phyloP scores from a whole-genome alignment of 305 asterid genomes.

The Coffea humblotiana region DNA sequence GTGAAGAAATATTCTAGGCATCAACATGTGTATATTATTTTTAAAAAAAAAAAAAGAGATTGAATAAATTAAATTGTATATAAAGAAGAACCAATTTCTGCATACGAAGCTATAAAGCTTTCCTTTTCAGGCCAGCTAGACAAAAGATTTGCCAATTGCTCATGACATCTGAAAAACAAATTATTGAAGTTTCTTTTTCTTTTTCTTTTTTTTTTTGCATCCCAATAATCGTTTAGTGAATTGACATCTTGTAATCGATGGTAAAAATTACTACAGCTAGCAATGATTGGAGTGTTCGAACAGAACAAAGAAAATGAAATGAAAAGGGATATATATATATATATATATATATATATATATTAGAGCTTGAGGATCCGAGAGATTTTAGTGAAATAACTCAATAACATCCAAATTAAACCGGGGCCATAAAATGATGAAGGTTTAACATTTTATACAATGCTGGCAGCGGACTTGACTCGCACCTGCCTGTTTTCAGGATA shows the following conservation, averaged over 20 bases:
- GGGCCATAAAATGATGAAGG: slow-evolving; percentile 12
- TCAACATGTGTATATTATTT: neutral
- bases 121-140: neutral
- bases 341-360: no score
- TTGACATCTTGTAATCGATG: neutral
- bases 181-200: neutral
- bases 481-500: neutral
- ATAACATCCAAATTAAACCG: neutral
- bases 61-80: neutral
- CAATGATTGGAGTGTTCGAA: neutral
- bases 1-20: neutral
- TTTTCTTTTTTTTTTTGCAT: no score
- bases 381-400: neutral
- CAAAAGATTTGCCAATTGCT: neutral
- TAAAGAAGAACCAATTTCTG: neutral
- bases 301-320: neutral
- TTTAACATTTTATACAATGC: slow-evolving; percentile 4
- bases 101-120: neutral
- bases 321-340: neutral
- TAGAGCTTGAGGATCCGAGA: neutral
- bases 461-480: neutral
- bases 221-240: neutral
- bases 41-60: no score
- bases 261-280: neutral
- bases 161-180: neutral